Evolutionary conservation across 2,329 filamentous ascomycete genomes (phyloP).

Genomic region (Fusarium pseudonygamai): DNA sequence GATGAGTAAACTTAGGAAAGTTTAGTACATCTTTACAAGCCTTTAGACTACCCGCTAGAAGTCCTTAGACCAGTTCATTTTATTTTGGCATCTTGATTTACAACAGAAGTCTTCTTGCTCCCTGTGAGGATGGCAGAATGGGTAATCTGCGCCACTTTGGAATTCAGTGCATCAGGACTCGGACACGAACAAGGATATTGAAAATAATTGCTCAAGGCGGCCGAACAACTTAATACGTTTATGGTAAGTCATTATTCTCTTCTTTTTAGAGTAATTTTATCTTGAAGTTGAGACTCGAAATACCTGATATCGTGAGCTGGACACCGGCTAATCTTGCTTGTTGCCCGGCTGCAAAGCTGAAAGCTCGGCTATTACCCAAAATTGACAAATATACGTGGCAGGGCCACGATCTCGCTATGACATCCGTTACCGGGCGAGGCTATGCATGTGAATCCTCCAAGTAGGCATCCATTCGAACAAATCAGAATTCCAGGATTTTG

Average conservation of each 20-base stretch:
- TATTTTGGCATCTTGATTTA: not conserved
- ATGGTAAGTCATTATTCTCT: too few species aligned
- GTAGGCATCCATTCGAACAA: rapidly evolving
- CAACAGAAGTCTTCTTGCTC: not conserved
- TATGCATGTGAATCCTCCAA: not conserved
- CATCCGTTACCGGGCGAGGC: not conserved
- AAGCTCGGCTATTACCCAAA: not conserved
- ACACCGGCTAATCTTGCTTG: not conserved
- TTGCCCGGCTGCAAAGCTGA: not conserved
- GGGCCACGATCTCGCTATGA: not conserved
- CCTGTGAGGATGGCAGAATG: not conserved
- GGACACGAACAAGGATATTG: not conserved
- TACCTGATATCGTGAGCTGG: too few species aligned
- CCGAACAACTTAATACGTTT: too few species aligned
- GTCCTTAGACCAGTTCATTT: not conserved
- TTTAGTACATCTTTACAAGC: not conserved
- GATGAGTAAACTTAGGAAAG: rapidly evolving
- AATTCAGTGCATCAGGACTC: not conserved
- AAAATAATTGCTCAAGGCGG: too few species aligned
- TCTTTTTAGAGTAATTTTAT: rapidly evolving
- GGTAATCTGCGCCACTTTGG: not conserved
- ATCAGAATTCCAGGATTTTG: not conserved
- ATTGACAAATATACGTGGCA: not conserved
- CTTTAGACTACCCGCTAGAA: not conserved
- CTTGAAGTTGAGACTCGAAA: not conserved